Conservation (phyloP, 1,139 yeast genomes). For the Candida freyschussii region DNA sequence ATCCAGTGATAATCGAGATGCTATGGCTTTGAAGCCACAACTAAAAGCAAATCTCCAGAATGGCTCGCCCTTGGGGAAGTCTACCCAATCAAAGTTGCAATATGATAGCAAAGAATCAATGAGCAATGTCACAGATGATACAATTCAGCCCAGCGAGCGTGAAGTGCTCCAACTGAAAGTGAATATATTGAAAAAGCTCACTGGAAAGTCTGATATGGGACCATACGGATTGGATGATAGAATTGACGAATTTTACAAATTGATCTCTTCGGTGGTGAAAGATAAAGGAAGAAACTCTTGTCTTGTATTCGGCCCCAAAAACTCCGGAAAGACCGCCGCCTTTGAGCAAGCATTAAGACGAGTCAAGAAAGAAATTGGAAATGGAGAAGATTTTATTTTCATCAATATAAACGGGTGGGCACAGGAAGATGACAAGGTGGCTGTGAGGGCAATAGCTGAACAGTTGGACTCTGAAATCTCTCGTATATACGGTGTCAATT, state of each 20-base stretch:
- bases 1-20: too few species aligned
- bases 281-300: slow-evolving; percentile 80
- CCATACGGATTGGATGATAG: slow-evolving; percentile 33
- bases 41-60: background rate
- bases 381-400: slow-evolving; percentile 45
- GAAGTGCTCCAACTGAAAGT: too few species aligned
- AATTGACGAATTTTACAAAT: slow-evolving; percentile 44
- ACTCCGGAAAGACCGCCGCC: slow-evolving; percentile 68
- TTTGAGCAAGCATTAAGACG: slow-evolving; percentile 52
- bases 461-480: slow-evolving; percentile 46
- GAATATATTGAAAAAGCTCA: slow-evolving; percentile 23
- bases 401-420: slow-evolving; percentile 65
- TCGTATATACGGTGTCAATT: slow-evolving; percentile 19
- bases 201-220: slow-evolving; percentile 16
- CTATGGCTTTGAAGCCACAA: too few species aligned
- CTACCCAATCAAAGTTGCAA: too few species aligned
- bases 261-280: slow-evolving; percentile 61
- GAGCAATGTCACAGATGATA: too few species aligned
- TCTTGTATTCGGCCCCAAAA: slow-evolving; percentile 73
- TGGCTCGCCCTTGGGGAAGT: background rate
- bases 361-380: slow-evolving; percentile 36
- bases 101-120: too few species aligned
- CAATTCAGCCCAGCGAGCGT: too few species aligned
- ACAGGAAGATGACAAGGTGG: slow-evolving; percentile 72
- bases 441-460: slow-evolving; percentile 79